phyloP scores from a whole-genome alignment of 495 filamentous ascomycete species.

The Aspergillus homomorphus region DNA sequence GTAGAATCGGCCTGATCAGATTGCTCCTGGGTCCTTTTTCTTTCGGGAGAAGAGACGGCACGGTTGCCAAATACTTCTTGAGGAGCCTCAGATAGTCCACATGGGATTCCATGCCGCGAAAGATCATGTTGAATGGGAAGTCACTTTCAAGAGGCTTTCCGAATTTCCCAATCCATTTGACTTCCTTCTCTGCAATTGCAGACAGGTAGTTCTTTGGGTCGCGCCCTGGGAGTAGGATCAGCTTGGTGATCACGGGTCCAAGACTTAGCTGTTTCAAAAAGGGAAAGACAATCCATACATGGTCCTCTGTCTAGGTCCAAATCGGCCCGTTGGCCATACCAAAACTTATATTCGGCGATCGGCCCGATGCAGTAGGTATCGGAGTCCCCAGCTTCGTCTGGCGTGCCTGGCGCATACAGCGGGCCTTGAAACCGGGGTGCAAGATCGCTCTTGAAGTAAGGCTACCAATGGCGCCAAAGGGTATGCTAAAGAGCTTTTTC shows the following conservation, averaged over 20 bases:
- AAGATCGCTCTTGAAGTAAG: conserved; percentile 26
- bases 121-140: conserved; percentile 24
- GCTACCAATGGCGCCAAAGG: conserved; percentile 23
- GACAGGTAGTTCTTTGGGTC: conserved; percentile 7
- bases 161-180: conserved; percentile 16
- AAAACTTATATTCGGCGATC: conserved; percentile 19
- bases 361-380: conserved; percentile 28
- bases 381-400: conserved; percentile 4
- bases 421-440: background rate
- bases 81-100: conserved; percentile 18
- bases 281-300: conserved; percentile 13
- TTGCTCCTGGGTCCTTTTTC: conserved; percentile 5
- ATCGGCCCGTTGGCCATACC: conserved; percentile 18
- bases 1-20: conserved; percentile 18
- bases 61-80: conserved; percentile 20
- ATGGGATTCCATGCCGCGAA: conserved; percentile 19
- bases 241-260: background rate
- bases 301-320: conserved; percentile 24
- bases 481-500: conserved; percentile 21
- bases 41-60: conserved; percentile 21
- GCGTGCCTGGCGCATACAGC: background rate
- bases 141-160: conserved; percentile 19
- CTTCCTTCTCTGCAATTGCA: conserved; percentile 15
- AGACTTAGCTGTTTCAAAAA: too few species aligned
- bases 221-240: conserved; percentile 1